Evolutionary conservation across 192 early-diverging fungal genomes (phyloP).

Genomic region (Cladochytrium replicatum): DNA sequence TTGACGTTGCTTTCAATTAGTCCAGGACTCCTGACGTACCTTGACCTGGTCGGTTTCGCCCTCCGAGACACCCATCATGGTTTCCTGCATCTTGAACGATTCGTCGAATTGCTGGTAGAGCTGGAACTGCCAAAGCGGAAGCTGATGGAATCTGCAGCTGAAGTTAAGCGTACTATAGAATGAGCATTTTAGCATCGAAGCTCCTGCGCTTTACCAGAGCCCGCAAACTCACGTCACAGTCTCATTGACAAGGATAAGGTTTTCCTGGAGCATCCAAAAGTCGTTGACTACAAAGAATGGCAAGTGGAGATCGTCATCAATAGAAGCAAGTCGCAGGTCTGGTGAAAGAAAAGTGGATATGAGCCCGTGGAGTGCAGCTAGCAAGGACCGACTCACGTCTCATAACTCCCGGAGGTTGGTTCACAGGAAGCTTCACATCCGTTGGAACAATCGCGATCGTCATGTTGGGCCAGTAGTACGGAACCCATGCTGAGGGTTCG

Average conservation of each 20-base stretch:
- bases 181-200: neutral
- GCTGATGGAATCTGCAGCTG: slow-evolving; percentile 48
- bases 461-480: slow-evolving; percentile 73
- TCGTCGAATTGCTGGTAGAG: slow-evolving; percentile 61
- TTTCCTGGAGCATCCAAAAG: slow-evolving; percentile 68
- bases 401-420: slow-evolving; percentile 39
- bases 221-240: slow-evolving; percentile 49
- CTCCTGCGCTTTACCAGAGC: neutral
- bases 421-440: slow-evolving; percentile 30
- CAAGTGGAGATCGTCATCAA: slow-evolving; percentile 36
- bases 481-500: slow-evolving; percentile 36
- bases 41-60: slow-evolving; percentile 74
- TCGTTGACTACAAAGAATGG: slow-evolving; percentile 69
- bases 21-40: too few species aligned
- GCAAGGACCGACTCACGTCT: slow-evolving; percentile 30
- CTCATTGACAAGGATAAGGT: slow-evolving; percentile 59
- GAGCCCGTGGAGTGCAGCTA: too few species aligned
- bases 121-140: slow-evolving; percentile 66
- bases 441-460: slow-evolving; percentile 53
- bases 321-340: too few species aligned
- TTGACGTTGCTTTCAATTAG: too few species aligned
- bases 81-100: slow-evolving; percentile 44
- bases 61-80: slow-evolving; percentile 43
- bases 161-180: slow-evolving; percentile 54
- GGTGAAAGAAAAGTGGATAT: too few species aligned